Evolutionary conservation across 1,284 basidiomycete genomes (phyloP).

Genomic region (Sanguinoderma infundibulare): DNA sequence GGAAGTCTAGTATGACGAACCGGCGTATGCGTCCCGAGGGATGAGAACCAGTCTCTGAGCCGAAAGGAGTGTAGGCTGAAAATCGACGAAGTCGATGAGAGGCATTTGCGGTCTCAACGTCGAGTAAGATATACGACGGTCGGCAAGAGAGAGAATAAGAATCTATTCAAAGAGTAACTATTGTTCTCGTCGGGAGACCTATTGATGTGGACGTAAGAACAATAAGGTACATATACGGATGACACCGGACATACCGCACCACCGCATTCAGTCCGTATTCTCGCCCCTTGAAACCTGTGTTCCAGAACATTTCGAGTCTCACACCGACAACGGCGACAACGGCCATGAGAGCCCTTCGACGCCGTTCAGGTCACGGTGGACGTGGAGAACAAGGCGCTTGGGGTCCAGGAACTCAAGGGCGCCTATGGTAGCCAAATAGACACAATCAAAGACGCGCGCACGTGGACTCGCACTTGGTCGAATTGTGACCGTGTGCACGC

Average conservation of each 20-base stretch:
- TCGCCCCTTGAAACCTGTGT: not conserved
- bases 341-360: too few relatives aligned
- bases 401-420: not conserved
- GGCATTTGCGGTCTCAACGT: not conserved
- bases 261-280: not conserved
- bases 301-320: not conserved
- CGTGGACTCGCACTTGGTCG: too few relatives aligned
- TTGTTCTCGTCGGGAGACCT: constrained; percentile 12
- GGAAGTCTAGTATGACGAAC: constrained; percentile 6
- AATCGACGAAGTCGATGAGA: constrained; percentile 20
- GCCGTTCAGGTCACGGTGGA: too few relatives aligned
- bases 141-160: constrained; percentile 17
- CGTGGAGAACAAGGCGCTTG: not conserved
- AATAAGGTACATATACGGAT: constrained; percentile 9
- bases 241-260: not conserved
- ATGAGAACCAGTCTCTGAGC: constrained; percentile 20
- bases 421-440: not conserved
- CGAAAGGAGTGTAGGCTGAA: constrained; percentile 1
- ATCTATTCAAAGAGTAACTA: constrained; percentile 11
- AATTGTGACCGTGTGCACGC: too few relatives aligned
- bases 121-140: constrained; percentile 18
- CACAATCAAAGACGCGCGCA: not conserved
- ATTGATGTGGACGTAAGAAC: constrained; percentile 7
- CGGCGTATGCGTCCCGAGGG: constrained; percentile 9
- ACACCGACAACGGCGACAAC: not conserved